A percentile compares a stretch with the other conserved stretches of the same genome.
Conservation (phyloP, 2,329 filamentous ascomycete genomes). For the Dothideomycetes sp. region DNA sequence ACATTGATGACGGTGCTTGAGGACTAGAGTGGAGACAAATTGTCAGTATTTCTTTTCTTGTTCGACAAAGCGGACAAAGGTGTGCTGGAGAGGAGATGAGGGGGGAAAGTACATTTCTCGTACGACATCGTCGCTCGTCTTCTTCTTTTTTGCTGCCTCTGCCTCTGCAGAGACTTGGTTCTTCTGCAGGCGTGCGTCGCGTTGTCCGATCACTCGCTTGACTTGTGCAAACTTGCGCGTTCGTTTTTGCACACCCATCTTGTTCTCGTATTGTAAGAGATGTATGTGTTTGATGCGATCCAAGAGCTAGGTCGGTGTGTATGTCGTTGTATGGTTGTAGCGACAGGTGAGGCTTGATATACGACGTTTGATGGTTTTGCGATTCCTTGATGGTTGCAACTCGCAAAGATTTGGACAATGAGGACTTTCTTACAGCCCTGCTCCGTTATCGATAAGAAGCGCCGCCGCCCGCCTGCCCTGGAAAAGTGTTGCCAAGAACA, state of each 20-base stretch:
- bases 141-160: constrained; percentile 47
- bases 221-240: constrained; percentile 84
- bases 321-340: no score
- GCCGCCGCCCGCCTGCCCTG: no score
- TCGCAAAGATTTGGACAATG: no score
- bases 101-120: constrained; percentile 54
- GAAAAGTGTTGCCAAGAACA: no score
- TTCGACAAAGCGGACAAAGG: background rate
- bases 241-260: constrained; percentile 81
- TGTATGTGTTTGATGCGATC: background rate
- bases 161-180: constrained; percentile 61
- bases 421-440: no score
- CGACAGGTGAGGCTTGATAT: no score
- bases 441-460: no score
- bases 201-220: constrained; percentile 74
- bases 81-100: background rate
- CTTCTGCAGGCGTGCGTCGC: constrained; percentile 73
- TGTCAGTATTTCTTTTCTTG: constrained; percentile 1
- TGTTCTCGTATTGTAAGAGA: constrained; percentile 15
- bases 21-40: constrained; percentile 21
- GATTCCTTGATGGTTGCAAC: no score
- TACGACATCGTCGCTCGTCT: constrained; percentile 55
- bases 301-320: no score
- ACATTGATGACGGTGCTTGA: constrained; percentile 48
- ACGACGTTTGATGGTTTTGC: no score